These are phyloP conservation scores for Ramaria sp. DNA, from an alignment of 768 basidiomycete genomes.

Conservation along the genomic window DNA sequence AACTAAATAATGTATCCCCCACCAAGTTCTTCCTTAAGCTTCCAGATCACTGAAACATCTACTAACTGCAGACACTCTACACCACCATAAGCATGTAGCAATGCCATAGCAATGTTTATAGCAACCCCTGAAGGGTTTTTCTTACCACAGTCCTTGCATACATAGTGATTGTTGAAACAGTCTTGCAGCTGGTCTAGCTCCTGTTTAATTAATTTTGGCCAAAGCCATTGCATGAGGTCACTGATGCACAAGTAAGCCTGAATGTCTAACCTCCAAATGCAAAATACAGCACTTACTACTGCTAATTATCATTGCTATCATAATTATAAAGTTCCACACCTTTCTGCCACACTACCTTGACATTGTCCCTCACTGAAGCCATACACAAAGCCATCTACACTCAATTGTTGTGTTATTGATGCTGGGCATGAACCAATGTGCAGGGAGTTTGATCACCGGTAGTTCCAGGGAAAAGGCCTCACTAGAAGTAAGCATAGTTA, in stretches of 20 bases:
- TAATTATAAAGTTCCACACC: conserved; percentile 13
- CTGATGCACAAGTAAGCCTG: not conserved
- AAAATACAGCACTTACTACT: conserved; percentile 21
- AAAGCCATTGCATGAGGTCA: conserved; percentile 17
- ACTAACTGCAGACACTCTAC: conserved; percentile 20
- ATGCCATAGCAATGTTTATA: conserved; percentile 22
- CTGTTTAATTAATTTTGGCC: conserved; percentile 14
- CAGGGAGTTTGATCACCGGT: conserved; percentile 15
- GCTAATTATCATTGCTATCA: conserved; percentile 13
- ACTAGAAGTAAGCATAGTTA: conserved; percentile 9
- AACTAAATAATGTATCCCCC: conserved; percentile 24
- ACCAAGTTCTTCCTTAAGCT: conserved; percentile 23
- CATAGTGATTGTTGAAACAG: conserved; percentile 17
- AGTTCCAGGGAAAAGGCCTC: conserved; percentile 20
- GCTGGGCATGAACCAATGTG: conserved; percentile 23
- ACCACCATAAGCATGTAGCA: conserved; percentile 19
- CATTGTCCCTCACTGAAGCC: conserved; percentile 25
- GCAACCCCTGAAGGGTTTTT: conserved; percentile 26
- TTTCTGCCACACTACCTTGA: conserved; percentile 15
- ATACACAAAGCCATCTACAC: conserved; percentile 24
- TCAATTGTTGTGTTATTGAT: conserved; percentile 15
- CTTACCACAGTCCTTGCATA: conserved; percentile 24
- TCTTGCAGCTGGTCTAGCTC: conserved; percentile 12
- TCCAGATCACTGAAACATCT: conserved; percentile 15
- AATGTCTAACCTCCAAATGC: not conserved